Conservation (phyloP, 371 early-diverging fungal species). For the Agmasoma carcini region DNA sequence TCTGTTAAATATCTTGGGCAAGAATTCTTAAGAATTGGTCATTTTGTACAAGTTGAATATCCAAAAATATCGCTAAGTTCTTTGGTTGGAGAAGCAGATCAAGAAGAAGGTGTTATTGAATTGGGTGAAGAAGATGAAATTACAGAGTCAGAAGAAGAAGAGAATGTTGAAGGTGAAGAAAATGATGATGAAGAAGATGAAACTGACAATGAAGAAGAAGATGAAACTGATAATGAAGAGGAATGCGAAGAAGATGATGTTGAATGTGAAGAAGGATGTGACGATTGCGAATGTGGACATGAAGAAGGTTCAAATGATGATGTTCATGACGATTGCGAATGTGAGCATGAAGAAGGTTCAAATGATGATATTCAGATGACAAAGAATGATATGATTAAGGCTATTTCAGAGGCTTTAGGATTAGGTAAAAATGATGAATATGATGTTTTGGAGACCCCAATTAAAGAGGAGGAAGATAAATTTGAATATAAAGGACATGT, state of each 20-base stretch:
- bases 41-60: conserved; percentile 50
- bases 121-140: conserved; percentile 46
- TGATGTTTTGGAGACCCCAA: background rate
- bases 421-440: background rate
- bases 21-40: conserved; percentile 49
- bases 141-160: conserved; percentile 9
- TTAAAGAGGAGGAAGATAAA: conserved; percentile 7
- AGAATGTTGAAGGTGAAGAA: conserved; percentile 22
- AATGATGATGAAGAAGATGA: conserved; percentile 45
- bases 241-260: conserved; percentile 9
- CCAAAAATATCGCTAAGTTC: conserved; percentile 40
- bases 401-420: conserved; percentile 10
- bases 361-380: conserved; percentile 6
- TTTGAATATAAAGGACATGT: conserved; percentile 31
- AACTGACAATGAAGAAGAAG: conserved; percentile 55
- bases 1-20: conserved; percentile 28
- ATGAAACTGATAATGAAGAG: conserved; percentile 56
- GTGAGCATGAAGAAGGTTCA: conserved; percentile 29
- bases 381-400: conserved; percentile 17
- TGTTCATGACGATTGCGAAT: conserved; percentile 23
- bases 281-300: conserved; percentile 3
- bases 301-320: conserved; percentile 6
- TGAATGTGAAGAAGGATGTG: conserved; percentile 9
- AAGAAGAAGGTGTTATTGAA: conserved; percentile 21
- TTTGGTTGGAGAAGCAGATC: conserved; percentile 12